Evolutionary conservation across 2,329 filamentous ascomycete genomes (phyloP).

Genomic region (Keithomyces neogunnii): DNA sequence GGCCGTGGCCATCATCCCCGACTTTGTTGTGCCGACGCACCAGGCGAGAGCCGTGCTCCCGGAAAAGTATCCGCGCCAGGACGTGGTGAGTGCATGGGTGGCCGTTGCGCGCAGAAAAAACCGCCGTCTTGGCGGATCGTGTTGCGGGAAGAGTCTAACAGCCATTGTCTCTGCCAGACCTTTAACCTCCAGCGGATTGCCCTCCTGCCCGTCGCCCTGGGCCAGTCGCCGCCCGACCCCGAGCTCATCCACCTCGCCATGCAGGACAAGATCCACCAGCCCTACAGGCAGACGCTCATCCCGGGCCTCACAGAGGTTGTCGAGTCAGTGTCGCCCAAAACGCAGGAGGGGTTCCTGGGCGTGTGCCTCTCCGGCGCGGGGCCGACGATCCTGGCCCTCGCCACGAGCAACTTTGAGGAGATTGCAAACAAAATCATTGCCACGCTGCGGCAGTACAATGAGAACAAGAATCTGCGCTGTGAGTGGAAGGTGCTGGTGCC

Average conservation of each 20-base stretch:
- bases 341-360: constrained; percentile 80
- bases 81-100: constrained; percentile 55
- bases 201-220: constrained; percentile 79
- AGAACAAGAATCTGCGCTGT: constrained; percentile 62
- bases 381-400: constrained; percentile 87
- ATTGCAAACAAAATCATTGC: constrained; percentile 75
- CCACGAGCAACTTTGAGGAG: constrained; percentile 78
- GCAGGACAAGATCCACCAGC: constrained; percentile 98
- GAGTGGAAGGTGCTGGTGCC: constrained; percentile 84
- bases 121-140: not conserved
- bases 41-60: constrained; percentile 83
- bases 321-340: constrained; percentile 78
- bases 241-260: constrained; percentile 95
- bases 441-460: constrained; percentile 55
- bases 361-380: constrained; percentile 94
- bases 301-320: constrained; percentile 88
- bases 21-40: constrained; percentile 93
- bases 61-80: constrained; percentile 65
- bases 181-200: constrained; percentile 96
- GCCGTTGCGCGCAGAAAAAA: not conserved
- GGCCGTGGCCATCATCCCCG: constrained; percentile 89
- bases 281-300: constrained; percentile 85
- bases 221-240: constrained; percentile 81
- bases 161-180: constrained; percentile 31
- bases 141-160: not conserved